These are phyloP conservation scores for Panaeolus cyanescens DNA, from an alignment of 768 basidiomycete genomes.

Conservation along the genomic window DNA sequence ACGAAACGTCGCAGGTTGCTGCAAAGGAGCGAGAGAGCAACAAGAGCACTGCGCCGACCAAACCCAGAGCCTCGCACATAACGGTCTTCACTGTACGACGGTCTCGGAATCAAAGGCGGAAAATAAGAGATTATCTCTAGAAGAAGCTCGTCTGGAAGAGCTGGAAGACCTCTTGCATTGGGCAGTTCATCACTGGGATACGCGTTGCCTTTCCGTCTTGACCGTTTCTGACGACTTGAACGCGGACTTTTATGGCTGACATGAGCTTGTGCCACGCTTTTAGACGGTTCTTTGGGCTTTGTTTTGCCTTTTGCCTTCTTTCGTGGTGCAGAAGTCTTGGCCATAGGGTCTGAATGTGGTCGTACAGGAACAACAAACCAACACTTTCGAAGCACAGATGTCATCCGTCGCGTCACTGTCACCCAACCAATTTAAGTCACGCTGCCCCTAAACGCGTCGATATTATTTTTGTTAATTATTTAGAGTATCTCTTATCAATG, in stretches of 20 bases:
- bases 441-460: no score
- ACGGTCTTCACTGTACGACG: not conserved
- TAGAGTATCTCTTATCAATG: no score
- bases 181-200: not conserved
- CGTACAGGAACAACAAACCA: not conserved
- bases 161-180: not conserved
- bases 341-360: not conserved
- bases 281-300: not conserved
- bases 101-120: not conserved
- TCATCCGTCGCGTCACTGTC: no score
- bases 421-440: no score
- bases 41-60: not conserved
- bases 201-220: not conserved
- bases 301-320: not conserved
- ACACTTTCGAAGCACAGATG: no score
- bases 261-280: not conserved
- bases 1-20: not conserved
- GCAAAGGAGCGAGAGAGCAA: not conserved
- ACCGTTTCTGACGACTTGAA: not conserved
- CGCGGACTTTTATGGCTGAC: not conserved
- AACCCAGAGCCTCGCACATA: not conserved
- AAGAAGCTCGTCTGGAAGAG: not conserved
- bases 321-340: not conserved
- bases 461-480: no score
- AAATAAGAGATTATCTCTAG: slow-evolving; percentile 3